Conservation (phyloP, 768 basidiomycete species). For the Boletellus ananiceps region DNA sequence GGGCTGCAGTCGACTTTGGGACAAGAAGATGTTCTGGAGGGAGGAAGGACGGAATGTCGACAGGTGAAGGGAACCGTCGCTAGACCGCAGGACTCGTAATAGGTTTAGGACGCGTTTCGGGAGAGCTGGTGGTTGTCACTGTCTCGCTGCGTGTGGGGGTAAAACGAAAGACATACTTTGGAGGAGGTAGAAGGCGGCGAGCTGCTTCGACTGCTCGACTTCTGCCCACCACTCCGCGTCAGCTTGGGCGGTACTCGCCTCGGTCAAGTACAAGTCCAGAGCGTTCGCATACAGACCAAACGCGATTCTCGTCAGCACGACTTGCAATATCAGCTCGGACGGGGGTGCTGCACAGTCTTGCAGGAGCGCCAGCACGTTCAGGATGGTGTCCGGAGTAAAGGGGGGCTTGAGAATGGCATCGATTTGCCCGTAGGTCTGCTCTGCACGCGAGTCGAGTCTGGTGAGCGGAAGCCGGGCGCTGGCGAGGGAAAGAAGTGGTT, state of each 20-base stretch:
- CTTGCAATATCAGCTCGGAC: constrained; percentile 20
- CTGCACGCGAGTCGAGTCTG: constrained; percentile 8
- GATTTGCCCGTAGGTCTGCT: constrained; percentile 10
- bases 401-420: constrained; percentile 22
- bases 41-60: constrained; percentile 46
- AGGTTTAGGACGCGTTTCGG: constrained; percentile 30
- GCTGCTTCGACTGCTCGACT: constrained; percentile 54
- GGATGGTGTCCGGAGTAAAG: constrained; percentile 14
- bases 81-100: constrained; percentile 38
- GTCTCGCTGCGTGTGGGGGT: background rate
- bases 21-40: constrained; percentile 45
- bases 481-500: constrained; percentile 20
- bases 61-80: constrained; percentile 42
- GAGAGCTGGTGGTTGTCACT: constrained; percentile 20
- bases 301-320: constrained; percentile 46
- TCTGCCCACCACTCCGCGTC: constrained; percentile 87
- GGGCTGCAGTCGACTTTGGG: constrained; percentile 42
- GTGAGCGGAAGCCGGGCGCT: constrained; percentile 6
- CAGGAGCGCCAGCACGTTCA: constrained; percentile 14
- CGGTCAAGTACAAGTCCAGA: constrained; percentile 57
- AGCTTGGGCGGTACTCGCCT: constrained; percentile 65
- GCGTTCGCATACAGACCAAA: constrained; percentile 61
- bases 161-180: constrained; percentile 56
- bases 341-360: constrained; percentile 8
- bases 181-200: constrained; percentile 61